Evolutionary conservation across 2,329 filamentous ascomycete genomes (phyloP).

Genomic region (Fusarium kyushuense): DNA sequence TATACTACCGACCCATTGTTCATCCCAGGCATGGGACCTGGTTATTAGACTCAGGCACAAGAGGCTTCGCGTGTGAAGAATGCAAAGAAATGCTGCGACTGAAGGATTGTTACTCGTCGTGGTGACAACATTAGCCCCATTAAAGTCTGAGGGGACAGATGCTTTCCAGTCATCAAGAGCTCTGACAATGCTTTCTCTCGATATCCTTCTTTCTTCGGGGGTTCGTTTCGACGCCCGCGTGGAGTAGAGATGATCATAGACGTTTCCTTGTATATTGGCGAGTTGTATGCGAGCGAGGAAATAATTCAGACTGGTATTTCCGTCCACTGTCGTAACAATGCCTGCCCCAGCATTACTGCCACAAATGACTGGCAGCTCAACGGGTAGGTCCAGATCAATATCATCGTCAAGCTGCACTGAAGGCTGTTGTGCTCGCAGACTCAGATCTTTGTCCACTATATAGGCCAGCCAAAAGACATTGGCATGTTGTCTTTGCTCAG

Average conservation of each 20-base stretch:
- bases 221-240: slow-evolving; percentile 6
- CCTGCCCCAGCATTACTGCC: neutral
- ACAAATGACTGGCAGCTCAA: accelerated
- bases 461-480: slow-evolving; percentile 19
- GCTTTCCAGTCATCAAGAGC: slow-evolving; percentile 4
- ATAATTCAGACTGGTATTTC: neutral
- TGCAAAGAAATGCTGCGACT: neutral
- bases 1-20: slow-evolving; percentile 1
- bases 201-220: neutral
- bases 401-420: slow-evolving; percentile 13
- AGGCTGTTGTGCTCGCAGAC: slow-evolving; percentile 9
- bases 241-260: slow-evolving; percentile 4
- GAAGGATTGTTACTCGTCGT: slow-evolving; percentile 6
- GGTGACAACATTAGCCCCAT: neutral
- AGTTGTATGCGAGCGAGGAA: slow-evolving; percentile 11
- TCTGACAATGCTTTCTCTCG: neutral
- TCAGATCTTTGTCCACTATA: slow-evolving; percentile 11
- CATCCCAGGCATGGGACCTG: slow-evolving; percentile 5
- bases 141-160: neutral
- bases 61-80: slow-evolving; percentile 5
- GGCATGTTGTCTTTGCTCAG: slow-evolving; percentile 1
- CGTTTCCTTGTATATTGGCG: slow-evolving; percentile 1
- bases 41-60: slow-evolving; percentile 4
- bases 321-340: neutral
- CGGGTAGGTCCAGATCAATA: slow-evolving; percentile 6